Conservation (phyloP, 2,329 filamentous ascomycete species). For the Fusarium continuum region DNA sequence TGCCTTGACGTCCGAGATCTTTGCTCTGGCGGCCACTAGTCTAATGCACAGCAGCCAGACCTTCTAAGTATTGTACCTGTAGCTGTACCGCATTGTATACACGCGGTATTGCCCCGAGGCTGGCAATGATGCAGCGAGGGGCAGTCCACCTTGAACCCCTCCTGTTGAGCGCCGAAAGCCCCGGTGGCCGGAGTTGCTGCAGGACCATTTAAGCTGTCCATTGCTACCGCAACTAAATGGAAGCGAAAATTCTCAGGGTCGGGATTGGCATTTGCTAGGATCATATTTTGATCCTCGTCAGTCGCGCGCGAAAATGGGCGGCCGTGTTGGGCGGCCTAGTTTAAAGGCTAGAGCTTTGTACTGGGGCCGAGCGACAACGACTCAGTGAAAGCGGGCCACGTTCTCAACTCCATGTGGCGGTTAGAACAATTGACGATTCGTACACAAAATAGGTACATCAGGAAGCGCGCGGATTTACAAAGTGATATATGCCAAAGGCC, state of each 20-base stretch:
- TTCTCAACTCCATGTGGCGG: conserved; percentile 45
- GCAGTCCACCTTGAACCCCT: conserved; percentile 35
- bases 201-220: conserved; percentile 30
- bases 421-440: conserved; percentile 35
- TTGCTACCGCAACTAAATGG: conserved; percentile 30
- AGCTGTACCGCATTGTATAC: conserved; percentile 31
- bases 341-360: conserved; percentile 34
- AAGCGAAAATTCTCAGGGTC: conserved; percentile 39
- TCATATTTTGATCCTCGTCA: conserved; percentile 32
- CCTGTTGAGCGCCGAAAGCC: conserved; percentile 29
- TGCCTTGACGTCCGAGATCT: conserved; percentile 47
- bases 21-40: conserved; percentile 48
- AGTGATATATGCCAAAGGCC: conserved; percentile 16
- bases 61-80: conserved; percentile 26
- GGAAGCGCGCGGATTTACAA: conserved; percentile 31
- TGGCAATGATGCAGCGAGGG: conserved; percentile 31
- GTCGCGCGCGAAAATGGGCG: conserved; percentile 40
- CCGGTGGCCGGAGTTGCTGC: conserved; percentile 29
- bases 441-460: conserved; percentile 6
- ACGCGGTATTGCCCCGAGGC: conserved; percentile 26
- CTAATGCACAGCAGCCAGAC: conserved; percentile 47
- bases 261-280: conserved; percentile 25
- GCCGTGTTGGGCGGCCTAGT: conserved; percentile 38
- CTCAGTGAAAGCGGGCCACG: conserved; percentile 46
- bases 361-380: conserved; percentile 38